phyloP scores from a whole-genome alignment of 2,329 filamentous ascomycete genomes.

The Cryphonectria parasitica region DNA sequence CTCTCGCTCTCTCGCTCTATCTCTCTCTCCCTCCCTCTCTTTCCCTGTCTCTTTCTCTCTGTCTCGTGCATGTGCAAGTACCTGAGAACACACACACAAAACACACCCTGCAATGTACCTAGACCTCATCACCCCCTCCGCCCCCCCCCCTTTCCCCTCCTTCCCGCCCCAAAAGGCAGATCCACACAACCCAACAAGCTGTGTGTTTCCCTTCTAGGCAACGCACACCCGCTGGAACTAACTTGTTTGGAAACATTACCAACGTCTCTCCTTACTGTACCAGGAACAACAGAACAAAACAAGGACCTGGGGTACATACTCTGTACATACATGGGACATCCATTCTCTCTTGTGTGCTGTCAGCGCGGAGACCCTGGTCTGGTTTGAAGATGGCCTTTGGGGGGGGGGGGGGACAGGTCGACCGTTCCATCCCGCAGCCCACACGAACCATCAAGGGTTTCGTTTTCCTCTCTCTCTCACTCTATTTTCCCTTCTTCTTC shows the following conservation, averaged over 20 bases:
- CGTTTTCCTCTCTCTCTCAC: not conserved
- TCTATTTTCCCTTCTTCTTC: not conserved
- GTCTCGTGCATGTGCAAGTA: not conserved
- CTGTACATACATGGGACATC: not conserved
- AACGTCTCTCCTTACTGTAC: too few relatives aligned
- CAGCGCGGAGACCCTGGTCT: conserved; percentile 3
- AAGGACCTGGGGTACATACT: too few relatives aligned
- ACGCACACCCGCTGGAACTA: not conserved
- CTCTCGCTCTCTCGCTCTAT: not conserved
- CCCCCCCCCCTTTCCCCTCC: not conserved
- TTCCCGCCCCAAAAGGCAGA: not conserved
- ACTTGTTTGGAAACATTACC: not conserved
- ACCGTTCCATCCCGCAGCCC: conserved; percentile 27
- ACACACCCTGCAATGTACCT: not conserved
- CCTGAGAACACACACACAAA: not conserved
- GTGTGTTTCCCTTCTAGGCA: conserved; percentile 2
- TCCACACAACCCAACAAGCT: not conserved
- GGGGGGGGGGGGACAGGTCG: not conserved
- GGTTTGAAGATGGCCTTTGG: not conserved
- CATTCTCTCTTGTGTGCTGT: not conserved
- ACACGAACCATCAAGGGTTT: conserved; percentile 17
- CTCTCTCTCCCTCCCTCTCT: not conserved
- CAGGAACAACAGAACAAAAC: too few relatives aligned
- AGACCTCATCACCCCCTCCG: too few relatives aligned
- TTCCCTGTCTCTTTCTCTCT: too few relatives aligned